Conservation (phyloP, 805 yeast species). For the Tetrapisispora namnaoensis region DNA sequence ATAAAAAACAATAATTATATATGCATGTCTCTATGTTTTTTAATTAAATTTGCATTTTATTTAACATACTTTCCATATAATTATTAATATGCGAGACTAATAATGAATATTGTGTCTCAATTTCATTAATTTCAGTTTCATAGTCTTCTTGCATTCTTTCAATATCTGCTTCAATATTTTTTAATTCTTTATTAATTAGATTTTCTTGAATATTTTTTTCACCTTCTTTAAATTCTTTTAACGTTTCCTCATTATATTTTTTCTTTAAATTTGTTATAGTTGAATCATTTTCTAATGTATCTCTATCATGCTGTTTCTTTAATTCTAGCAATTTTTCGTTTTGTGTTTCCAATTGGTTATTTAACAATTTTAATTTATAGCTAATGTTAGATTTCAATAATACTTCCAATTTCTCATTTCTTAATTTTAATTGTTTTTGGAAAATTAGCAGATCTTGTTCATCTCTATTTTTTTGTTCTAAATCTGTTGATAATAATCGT, state of each 20-base stretch:
- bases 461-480: conserved; percentile 32
- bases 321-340: conserved; percentile 40
- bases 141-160: conserved; percentile 34
- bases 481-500: conserved; percentile 38
- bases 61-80: conserved; percentile 31
- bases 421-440: conserved; percentile 37
- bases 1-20: not conserved
- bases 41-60: conserved; percentile 7
- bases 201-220: conserved; percentile 36
- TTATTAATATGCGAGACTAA: conserved; percentile 45
- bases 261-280: conserved; percentile 36
- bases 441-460: conserved; percentile 38
- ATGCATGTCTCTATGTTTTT: not conserved
- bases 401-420: conserved; percentile 32
- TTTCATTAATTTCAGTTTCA: conserved; percentile 43
- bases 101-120: conserved; percentile 44
- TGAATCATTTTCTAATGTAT: conserved; percentile 37
- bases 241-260: conserved; percentile 39
- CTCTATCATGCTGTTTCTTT: conserved; percentile 34
- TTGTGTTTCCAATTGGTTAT: conserved; percentile 41
- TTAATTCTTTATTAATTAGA: conserved; percentile 32
- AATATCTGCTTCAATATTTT: conserved; percentile 25
- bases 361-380: conserved; percentile 32
- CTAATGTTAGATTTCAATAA: conserved; percentile 33
- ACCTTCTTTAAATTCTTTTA: conserved; percentile 40